Evolutionary conservation across 2,329 filamentous ascomycete species (phyloP), one percentile per base, ranked within the genome.

Genomic region (Arthroderma uncinatum): DNA sequence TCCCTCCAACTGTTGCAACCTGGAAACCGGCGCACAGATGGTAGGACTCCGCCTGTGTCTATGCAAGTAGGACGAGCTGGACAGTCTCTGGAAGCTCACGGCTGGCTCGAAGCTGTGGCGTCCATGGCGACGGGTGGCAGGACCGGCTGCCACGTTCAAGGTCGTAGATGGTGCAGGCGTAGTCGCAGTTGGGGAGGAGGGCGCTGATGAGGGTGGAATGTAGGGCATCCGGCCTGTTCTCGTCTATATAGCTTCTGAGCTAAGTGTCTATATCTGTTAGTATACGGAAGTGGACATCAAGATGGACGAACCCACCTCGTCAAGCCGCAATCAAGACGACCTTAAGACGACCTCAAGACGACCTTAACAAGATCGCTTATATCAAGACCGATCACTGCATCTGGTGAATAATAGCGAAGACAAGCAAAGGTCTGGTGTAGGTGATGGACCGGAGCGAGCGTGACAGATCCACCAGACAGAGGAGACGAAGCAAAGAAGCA

Each of bases 41-140:
- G 80, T 82, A 4, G 81, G 78, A 58, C 80, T 79, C 55, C 82
- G 77, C 56, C 82, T 76, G 65, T 83, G 81, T 68, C 79, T 81
- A 69, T 78, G 79, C 57, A 84, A 74, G 66, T 85, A 84, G 14
- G 81, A 77, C 3, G 79, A 78, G 33, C 82, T 84, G 7, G 79
- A 79, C 58, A 77, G 74, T 10, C 79, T 81, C 36, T 47, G 36
- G 54, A 34, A 30, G 36, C 10, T 57, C 54, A 63, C 19, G 16
- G 55, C 48, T n/a, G 62, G 59, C 19, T 62, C 60, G 7, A 59
- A 63, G 33, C 56, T 58, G 14, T 62, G 60, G 12, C 59, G 61
- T 50, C 54, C 57, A 54, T 62, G 62, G 12, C 56, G 53, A 23
- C 9, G 58, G 36, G 33, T 25, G 53, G 39, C 36, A 30, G 55